phyloP scores from a whole-genome alignment of 306 rosid species.

The Castanea sativa region DNA sequence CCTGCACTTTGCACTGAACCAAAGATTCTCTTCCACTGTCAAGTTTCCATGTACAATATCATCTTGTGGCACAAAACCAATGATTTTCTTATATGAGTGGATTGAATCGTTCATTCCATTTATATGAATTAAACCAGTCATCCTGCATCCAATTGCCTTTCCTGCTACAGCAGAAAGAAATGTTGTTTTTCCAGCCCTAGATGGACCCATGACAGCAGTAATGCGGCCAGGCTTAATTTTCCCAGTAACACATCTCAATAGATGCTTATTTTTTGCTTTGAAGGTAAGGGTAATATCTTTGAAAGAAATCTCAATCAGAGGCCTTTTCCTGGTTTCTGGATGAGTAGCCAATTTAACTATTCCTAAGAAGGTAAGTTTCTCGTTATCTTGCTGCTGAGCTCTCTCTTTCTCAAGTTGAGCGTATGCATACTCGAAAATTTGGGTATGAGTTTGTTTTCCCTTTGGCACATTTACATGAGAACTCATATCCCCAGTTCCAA shows the following conservation, averaged over 20 bases:
- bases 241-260: constrained; percentile 84
- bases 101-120: constrained; percentile 80
- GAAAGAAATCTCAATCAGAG: constrained; percentile 86
- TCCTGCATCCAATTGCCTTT: constrained; percentile 75
- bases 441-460: constrained; percentile 68
- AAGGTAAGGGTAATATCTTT: constrained; percentile 77
- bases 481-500: constrained; percentile 33
- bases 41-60: constrained; percentile 95
- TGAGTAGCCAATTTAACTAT: constrained; percentile 74
- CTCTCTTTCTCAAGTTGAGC: constrained; percentile 91
- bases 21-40: constrained; percentile 96
- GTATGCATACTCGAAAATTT: constrained; percentile 81
- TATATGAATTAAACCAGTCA: constrained; percentile 71
- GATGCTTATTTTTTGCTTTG: constrained; percentile 72
- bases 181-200: constrained; percentile 98
- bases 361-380: constrained; percentile 81
- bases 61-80: constrained; percentile 99
- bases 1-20: constrained; percentile 99
- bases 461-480: constrained; percentile 33
- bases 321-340: constrained; percentile 56
- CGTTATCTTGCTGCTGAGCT: constrained; percentile 76
- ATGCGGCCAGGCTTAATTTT: constrained; percentile 89
- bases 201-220: constrained; percentile 97
- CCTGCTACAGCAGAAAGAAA: constrained; percentile 94
- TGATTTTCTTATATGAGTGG: constrained; percentile 79